Conservation (phyloP, 805 yeast genomes). For the Pichia paraexigua region DNA sequence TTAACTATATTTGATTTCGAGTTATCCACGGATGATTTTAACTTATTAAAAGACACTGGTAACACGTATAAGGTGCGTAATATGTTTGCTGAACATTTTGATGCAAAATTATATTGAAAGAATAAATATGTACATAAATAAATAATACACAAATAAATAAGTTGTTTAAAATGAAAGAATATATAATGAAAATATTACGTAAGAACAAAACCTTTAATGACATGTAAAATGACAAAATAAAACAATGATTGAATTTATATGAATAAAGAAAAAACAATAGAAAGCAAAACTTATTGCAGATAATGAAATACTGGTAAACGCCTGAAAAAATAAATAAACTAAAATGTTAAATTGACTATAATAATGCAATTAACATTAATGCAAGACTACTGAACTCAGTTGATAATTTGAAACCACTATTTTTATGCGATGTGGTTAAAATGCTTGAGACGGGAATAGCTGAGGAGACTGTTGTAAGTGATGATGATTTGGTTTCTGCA, state of each 20-base stretch:
- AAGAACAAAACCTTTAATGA: too few relatives aligned
- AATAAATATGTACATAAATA: neutral
- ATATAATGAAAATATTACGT: neutral
- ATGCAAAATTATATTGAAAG: neutral
- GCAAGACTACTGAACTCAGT: slow-evolving; percentile 1
- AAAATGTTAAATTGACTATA: neutral
- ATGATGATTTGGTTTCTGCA: neutral
- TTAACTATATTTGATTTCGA: slow-evolving; percentile 48
- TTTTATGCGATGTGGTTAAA: slow-evolving; percentile 4
- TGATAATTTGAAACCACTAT: slow-evolving; percentile 6
- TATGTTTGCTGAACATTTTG: slow-evolving; percentile 1
- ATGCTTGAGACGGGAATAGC: slow-evolving; percentile 3
- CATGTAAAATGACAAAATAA: neutral
- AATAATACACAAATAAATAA: neutral
- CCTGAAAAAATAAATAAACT: neutral
- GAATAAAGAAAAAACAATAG: neutral
- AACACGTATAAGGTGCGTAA: slow-evolving; percentile 10
- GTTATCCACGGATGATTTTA: slow-evolving; percentile 44
- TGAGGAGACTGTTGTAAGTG: neutral
- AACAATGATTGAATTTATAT: too few relatives aligned
- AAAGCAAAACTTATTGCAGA: neutral
- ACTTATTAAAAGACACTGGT: slow-evolving; percentile 36
- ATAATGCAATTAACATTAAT: slow-evolving; percentile 7
- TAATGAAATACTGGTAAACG: neutral
- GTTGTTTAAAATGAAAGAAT: too few relatives aligned